A percentile compares a stretch with the other conserved stretches of the same genome.
phyloP scores from a whole-genome alignment of 768 basidiomycete species.

The Agrocybe praecox region DNA sequence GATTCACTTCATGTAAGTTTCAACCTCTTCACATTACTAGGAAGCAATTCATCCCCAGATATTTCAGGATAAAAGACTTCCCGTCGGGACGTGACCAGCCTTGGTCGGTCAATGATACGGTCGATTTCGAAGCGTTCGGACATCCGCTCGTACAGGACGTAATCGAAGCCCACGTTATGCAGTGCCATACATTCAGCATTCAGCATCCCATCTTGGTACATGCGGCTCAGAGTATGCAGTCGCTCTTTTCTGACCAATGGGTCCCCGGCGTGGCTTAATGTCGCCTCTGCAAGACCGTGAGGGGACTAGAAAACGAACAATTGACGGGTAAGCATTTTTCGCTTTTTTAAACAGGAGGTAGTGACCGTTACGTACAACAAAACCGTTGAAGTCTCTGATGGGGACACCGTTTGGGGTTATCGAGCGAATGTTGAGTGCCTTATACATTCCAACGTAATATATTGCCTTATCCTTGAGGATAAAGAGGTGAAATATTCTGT shows the following conservation, averaged over 20 bases:
- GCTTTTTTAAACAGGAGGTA: not conserved
- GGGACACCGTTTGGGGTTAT: not conserved
- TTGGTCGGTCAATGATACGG: not conserved
- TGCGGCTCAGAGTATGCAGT: not conserved
- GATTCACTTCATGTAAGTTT: too few relatives aligned
- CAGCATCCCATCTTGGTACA: not conserved
- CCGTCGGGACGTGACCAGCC: not conserved
- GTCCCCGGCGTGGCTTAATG: not conserved
- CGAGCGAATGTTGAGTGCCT: not conserved
- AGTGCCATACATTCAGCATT: not conserved
- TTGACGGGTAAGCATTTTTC: not conserved
- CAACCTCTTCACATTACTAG: not conserved
- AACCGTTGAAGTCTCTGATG: not conserved
- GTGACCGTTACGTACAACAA: not conserved
- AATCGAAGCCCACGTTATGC: not conserved
- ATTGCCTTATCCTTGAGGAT: not conserved
- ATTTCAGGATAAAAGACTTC: not conserved
- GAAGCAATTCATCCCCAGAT: not conserved
- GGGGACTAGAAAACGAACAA: not conserved
- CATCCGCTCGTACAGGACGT: not conserved
- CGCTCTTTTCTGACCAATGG: not conserved
- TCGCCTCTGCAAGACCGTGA: not conserved
- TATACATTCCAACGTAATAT: not conserved
- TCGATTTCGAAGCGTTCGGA: not conserved
- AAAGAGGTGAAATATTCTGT: not conserved